phyloP scores from a whole-genome alignment of 768 basidiomycete species.

The Amanita inopinata region DNA sequence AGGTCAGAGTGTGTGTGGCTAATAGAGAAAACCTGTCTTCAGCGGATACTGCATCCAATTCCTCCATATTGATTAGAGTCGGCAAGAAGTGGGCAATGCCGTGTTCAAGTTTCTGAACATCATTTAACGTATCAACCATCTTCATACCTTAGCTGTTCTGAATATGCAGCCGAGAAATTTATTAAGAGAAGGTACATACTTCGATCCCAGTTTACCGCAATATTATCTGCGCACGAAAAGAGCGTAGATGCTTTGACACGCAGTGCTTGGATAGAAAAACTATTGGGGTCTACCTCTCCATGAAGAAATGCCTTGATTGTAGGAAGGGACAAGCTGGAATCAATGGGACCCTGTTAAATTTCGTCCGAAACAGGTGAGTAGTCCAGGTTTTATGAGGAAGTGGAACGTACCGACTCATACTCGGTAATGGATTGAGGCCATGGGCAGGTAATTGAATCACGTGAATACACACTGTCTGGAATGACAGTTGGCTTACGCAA shows the following conservation, averaged over 20 bases:
- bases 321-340: constrained; percentile 39
- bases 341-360: constrained; percentile 45
- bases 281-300: constrained; percentile 42
- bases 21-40: constrained; percentile 54
- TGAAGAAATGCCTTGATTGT: constrained; percentile 57
- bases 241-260: constrained; percentile 72
- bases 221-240: constrained; percentile 54
- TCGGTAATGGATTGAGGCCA: constrained; percentile 71
- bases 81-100: constrained; percentile 54
- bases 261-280: constrained; percentile 55
- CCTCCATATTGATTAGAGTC: constrained; percentile 55
- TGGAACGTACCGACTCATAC: constrained; percentile 51
- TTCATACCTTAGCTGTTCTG: constrained; percentile 26
- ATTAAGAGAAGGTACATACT: constrained; percentile 27
- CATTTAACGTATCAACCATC: constrained; percentile 40
- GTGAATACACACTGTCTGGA: constrained; percentile 50
- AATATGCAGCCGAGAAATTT: constrained; percentile 5
- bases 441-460: constrained; percentile 61
- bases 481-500: constrained; percentile 60
- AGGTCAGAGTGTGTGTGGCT: constrained; percentile 53
- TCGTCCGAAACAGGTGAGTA: constrained; percentile 10
- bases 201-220: constrained; percentile 52
- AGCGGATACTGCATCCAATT: constrained; percentile 43
- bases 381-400: constrained; percentile 5
- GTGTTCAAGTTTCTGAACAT: constrained; percentile 53